These are phyloP conservation scores for Coniochaeta ligniaria DNA, from an alignment of 2,329 filamentous ascomycete genomes.

Conservation along the genomic window DNA sequence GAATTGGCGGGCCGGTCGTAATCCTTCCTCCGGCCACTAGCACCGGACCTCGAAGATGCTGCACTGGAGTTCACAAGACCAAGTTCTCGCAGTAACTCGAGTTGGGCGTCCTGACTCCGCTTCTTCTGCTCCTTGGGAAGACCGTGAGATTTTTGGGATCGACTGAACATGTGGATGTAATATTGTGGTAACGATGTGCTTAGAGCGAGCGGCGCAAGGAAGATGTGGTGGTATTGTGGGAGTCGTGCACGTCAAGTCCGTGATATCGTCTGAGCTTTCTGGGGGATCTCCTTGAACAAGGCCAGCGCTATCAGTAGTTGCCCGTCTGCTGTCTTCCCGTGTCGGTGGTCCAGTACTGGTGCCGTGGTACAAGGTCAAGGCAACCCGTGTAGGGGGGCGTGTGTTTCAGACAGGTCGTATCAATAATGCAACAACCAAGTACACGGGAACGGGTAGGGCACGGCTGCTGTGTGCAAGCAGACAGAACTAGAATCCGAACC, in stretches of 20 bases:
- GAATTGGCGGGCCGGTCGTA: slow-evolving; percentile 15
- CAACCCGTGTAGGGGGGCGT: slow-evolving; percentile 10
- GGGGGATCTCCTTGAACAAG: slow-evolving; percentile 10
- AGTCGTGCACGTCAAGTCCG: slow-evolving; percentile 3
- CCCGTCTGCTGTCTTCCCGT: slow-evolving; percentile 1
- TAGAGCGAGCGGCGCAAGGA: slow-evolving; percentile 3
- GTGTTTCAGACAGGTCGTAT: slow-evolving; percentile 26
- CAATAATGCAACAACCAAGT: slow-evolving; percentile 21
- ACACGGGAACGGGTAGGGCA: slow-evolving; percentile 14
- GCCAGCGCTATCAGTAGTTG: background rate
- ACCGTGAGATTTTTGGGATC: slow-evolving; percentile 31
- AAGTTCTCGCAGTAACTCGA: slow-evolving; percentile 28
- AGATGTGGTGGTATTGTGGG: slow-evolving; percentile 3
- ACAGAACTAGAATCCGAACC: slow-evolving; percentile 5
- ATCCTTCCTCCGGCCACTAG: slow-evolving; percentile 19
- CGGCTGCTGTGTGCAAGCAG: slow-evolving; percentile 9
- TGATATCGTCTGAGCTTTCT: slow-evolving; percentile 9
- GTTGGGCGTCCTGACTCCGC: slow-evolving; percentile 25
- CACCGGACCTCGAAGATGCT: slow-evolving; percentile 9
- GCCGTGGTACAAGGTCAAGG: slow-evolving; percentile 12
- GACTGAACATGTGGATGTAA: slow-evolving; percentile 35
- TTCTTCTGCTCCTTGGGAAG: slow-evolving; percentile 27
- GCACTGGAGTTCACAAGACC: slow-evolving; percentile 22
- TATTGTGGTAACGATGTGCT: slow-evolving; percentile 1
- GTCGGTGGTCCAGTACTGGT: background rate